These are phyloP conservation scores for Apiospora pterosperma DNA, from an alignment of 2,329 filamentous ascomycete species.

Conservation along the genomic window DNA sequence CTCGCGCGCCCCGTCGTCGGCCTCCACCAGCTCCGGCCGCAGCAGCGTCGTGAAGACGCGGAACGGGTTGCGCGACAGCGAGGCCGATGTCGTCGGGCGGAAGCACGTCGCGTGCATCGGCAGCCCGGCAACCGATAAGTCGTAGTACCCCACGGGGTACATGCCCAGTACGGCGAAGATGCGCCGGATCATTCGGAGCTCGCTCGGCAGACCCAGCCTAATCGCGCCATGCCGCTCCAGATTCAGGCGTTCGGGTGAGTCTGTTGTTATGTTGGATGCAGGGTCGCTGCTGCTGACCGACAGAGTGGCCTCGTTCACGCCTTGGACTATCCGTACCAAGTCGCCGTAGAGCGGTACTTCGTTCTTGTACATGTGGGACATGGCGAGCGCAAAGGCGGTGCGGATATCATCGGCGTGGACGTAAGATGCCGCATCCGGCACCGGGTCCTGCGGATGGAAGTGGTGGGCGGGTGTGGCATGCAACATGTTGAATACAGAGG, in stretches of 20 bases:
- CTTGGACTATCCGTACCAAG: conserved; percentile 15
- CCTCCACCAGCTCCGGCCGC: conserved; percentile 36
- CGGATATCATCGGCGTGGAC: conserved; percentile 10
- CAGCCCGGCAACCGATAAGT: conserved; percentile 41
- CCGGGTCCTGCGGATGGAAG: not conserved
- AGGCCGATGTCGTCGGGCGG: conserved; percentile 32
- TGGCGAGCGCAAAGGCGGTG: conserved; percentile 12
- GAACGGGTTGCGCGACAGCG: conserved; percentile 41
- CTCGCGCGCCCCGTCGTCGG: conserved; percentile 22
- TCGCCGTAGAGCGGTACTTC: conserved; percentile 21
- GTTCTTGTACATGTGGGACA: conserved; percentile 20
- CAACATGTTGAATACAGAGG: not conserved
- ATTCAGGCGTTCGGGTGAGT: conserved; percentile 4
- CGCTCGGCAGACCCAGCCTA: conserved; percentile 31
- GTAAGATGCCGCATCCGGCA: not conserved
- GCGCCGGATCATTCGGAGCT: conserved; percentile 33
- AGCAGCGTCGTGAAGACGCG: conserved; percentile 38
- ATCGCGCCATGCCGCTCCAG: conserved; percentile 33
- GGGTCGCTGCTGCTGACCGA: not conserved
- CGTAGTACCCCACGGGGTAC: conserved; percentile 49
- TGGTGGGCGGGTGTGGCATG: not conserved
- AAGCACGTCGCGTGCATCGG: conserved; percentile 52
- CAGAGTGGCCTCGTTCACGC: conserved; percentile 4
- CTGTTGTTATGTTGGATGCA: not conserved
- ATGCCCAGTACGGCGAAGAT: conserved; percentile 46